phyloP scores from a whole-genome alignment of 2,329 filamentous ascomycete species.

The Phymatotrichopsis omnivora region DNA sequence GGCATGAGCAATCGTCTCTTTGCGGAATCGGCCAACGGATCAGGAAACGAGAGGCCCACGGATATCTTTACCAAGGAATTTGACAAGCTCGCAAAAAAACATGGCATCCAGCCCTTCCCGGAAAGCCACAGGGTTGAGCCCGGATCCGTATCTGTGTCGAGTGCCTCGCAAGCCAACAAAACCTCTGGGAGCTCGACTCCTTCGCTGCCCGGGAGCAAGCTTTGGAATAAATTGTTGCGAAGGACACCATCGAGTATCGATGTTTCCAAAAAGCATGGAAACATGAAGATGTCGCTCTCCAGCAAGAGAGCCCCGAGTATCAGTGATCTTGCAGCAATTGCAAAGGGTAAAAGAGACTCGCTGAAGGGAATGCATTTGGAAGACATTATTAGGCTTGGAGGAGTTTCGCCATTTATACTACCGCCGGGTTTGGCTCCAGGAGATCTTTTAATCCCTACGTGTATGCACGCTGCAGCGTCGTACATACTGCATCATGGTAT shows the following conservation, averaged over 20 bases:
- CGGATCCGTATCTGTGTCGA: conserved; percentile 20
- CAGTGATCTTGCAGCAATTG: conserved; percentile 25
- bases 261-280: conserved; percentile 25
- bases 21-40: conserved; percentile 18
- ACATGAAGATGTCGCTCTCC: conserved; percentile 23
- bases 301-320: conserved; percentile 21
- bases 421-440: conserved; percentile 49
- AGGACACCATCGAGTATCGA: conserved; percentile 24
- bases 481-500: conserved; percentile 51
- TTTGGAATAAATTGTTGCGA: conserved; percentile 25
- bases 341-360: conserved; percentile 36
- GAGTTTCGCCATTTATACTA: conserved; percentile 52
- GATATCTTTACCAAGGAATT: conserved; percentile 25
- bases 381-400: conserved; percentile 52
- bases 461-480: conserved; percentile 56
- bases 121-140: conserved; percentile 18
- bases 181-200: conserved; percentile 22
- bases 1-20: conserved; percentile 27
- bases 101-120: conserved; percentile 28
- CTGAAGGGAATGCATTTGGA: conserved; percentile 45
- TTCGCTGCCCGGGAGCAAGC: conserved; percentile 19
- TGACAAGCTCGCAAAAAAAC: conserved; percentile 27
- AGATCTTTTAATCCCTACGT: conserved; percentile 52
- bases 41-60: conserved; percentile 13
- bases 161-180: conserved; percentile 18